Evolutionary conservation across 1,284 basidiomycete species (phyloP), one percentile per base, ranked within the genome.

Genomic region (Paramarasmius palmivorus): DNA sequence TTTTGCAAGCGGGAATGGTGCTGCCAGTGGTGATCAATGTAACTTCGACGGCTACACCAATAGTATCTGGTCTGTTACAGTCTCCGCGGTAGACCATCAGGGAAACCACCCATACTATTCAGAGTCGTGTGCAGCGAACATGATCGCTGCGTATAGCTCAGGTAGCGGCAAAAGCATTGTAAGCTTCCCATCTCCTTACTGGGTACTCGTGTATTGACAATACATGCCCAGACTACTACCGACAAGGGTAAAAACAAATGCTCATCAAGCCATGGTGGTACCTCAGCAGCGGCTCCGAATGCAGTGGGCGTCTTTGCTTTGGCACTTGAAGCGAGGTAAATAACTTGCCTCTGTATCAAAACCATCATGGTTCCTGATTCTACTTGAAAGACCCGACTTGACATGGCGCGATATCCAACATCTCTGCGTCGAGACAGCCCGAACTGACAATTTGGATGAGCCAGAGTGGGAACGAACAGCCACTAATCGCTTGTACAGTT

Each of bases 11-110:
- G 97, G 97, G 1, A 99, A 99, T 68, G 97, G 97, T 22, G 96
- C 93, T 25, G 83, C 84, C 3, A 81, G 81, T 50, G 93, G 91
- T 29, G 97, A 99, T 68, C 96, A 99, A 73, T 99, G 97, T 77
- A 99, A 99, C 72, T 99, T 99, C 68, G 97, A 99, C 63, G 97
- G 97, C 6, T 99, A 99, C 71, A 99, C 97, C 34, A 99, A 99
- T 68, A 94, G 90, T 61, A 97, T 98, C 60, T 98, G 94, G 73
- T 93, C 91, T 5, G 88, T 99, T 52, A 99, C 97, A 0, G 93
- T 99, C 25, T 90, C 94, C 6, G 93, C 97, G 0, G 81, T 98
- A 53, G 96, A 99, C 65, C 84, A 90, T 65, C 90, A 92, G 65
- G 95, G 94, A 12, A 73, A 92, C 36, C 96, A 97, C 67, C 97